Percentiles rank a stretch among this genome's conserved stretches.
Conservation (phyloP, 148 eudicot species). For the Rhododendron ferrugineum region DNA sequence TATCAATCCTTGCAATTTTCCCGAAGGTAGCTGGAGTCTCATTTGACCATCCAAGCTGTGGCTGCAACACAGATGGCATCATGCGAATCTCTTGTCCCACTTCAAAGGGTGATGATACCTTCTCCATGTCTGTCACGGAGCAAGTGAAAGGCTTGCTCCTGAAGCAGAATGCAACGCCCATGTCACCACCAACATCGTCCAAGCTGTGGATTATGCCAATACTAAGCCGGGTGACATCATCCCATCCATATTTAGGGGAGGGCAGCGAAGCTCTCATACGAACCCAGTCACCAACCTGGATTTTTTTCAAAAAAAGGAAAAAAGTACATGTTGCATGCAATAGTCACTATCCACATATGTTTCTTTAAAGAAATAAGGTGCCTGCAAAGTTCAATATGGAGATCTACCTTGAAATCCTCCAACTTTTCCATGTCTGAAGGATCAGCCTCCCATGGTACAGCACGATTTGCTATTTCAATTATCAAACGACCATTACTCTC, state of each 20-base stretch:
- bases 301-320: background rate
- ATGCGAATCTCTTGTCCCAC: slow-evolving; percentile 83
- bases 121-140: slow-evolving; percentile 85
- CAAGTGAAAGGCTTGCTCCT: slow-evolving; percentile 77
- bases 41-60: slow-evolving; percentile 89
- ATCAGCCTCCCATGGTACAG: slow-evolving; percentile 96
- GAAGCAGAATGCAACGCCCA: slow-evolving; percentile 87
- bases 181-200: slow-evolving; percentile 94
- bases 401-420: slow-evolving; percentile 81
- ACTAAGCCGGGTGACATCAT: slow-evolving; percentile 68
- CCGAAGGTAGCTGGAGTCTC: slow-evolving; percentile 88
- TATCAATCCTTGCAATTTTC: slow-evolving; percentile 70
- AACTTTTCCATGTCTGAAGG: slow-evolving; percentile 96
- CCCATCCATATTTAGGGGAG: slow-evolving; percentile 97
- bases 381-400: background rate
- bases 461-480: slow-evolving; percentile 80
- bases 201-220: slow-evolving; percentile 80
- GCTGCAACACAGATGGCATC: slow-evolving; percentile 59
- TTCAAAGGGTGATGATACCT: slow-evolving; percentile 71
- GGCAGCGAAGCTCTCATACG: slow-evolving; percentile 80
- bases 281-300: slow-evolving; percentile 89
- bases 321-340: background rate
- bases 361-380: background rate
- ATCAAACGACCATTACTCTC: slow-evolving; percentile 82
- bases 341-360: background rate